Conservation (phyloP, 306 rosid genomes). For the Carpinus fangiana region DNA sequence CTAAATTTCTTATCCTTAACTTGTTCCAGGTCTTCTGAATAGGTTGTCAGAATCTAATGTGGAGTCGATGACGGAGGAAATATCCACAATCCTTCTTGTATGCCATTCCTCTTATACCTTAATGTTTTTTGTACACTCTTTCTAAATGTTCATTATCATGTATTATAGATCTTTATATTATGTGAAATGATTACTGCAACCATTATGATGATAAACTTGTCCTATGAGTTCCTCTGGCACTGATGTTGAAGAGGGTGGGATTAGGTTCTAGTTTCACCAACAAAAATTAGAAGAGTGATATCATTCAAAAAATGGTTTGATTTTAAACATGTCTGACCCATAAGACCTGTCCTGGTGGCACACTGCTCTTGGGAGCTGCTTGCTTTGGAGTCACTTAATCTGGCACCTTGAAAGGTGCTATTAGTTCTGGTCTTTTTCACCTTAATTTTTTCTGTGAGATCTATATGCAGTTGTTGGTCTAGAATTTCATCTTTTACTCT, state of each 20-base stretch:
- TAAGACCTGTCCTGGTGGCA: not conserved
- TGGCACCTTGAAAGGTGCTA: not conserved
- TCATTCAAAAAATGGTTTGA: not conserved
- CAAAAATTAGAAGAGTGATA: not conserved
- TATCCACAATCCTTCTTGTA: conserved; percentile 56
- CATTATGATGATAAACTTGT: not conserved
- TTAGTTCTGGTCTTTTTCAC: not conserved
- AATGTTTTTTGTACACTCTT: not conserved
- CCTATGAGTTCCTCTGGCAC: not conserved
- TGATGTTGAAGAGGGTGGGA: not conserved
- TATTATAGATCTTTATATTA: not conserved
- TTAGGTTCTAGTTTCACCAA: not conserved
- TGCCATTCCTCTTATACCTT: not conserved
- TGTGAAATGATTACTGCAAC: not conserved
- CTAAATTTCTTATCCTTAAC: conserved; percentile 11
- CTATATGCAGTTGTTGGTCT: conserved; percentile 10
- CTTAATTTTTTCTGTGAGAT: conserved; percentile 12
- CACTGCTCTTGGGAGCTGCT: not conserved
- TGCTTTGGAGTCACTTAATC: not conserved
- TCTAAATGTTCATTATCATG: too few relatives aligned
- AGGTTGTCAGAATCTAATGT: conserved; percentile 69
- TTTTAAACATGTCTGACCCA: not conserved
- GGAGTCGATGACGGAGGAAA: conserved; percentile 70
- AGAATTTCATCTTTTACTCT: conserved; percentile 18
- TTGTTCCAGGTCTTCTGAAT: conserved; percentile 64